Evolutionary conservation across 768 basidiomycete species (phyloP).

Genomic region (Lactarius psammicola): DNA sequence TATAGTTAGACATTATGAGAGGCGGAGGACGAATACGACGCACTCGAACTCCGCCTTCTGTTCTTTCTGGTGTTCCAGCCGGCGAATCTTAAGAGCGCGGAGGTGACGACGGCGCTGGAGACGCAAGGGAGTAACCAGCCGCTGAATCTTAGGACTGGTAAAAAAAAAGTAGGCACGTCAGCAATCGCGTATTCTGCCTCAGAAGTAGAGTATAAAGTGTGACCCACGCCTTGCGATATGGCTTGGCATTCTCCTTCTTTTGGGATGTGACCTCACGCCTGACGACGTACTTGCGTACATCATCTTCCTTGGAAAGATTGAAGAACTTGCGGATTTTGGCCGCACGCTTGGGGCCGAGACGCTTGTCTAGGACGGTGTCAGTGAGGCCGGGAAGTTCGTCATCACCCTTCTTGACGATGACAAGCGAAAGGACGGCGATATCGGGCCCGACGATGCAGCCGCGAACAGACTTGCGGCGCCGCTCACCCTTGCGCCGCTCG

Average conservation of each 20-base stretch:
- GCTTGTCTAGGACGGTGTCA: slow-evolving; percentile 88
- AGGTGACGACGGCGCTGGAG: slow-evolving; percentile 97
- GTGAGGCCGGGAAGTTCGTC: slow-evolving; percentile 87
- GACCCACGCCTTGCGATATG: slow-evolving; percentile 94
- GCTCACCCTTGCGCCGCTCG: slow-evolving; percentile 86
- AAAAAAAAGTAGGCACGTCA: slow-evolving; percentile 2
- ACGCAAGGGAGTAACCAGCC: slow-evolving; percentile 91
- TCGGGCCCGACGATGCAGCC: slow-evolving; percentile 98
- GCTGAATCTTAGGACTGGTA: slow-evolving; percentile 89
- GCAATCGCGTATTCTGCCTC: slow-evolving; percentile 8
- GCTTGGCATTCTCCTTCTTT: slow-evolving; percentile 90
- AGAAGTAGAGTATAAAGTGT: background rate
- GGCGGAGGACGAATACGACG: slow-evolving; percentile 32
- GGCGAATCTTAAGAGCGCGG: slow-evolving; percentile 81
- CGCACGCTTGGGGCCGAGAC: slow-evolving; percentile 95
- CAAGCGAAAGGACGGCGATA: slow-evolving; percentile 89
- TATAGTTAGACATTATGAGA: slow-evolving; percentile 13
- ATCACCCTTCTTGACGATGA: slow-evolving; percentile 97
- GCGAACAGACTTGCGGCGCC: slow-evolving; percentile 98
- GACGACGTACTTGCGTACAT: slow-evolving; percentile 97
- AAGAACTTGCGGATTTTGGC: slow-evolving; percentile 98
- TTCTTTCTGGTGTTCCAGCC: slow-evolving; percentile 89
- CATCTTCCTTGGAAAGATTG: slow-evolving; percentile 96
- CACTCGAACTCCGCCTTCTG: slow-evolving; percentile 93
- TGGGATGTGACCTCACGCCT: slow-evolving; percentile 83